phyloP scores from a whole-genome alignment of 1,284 basidiomycete genomes.

The Farysia itapuensis region DNA sequence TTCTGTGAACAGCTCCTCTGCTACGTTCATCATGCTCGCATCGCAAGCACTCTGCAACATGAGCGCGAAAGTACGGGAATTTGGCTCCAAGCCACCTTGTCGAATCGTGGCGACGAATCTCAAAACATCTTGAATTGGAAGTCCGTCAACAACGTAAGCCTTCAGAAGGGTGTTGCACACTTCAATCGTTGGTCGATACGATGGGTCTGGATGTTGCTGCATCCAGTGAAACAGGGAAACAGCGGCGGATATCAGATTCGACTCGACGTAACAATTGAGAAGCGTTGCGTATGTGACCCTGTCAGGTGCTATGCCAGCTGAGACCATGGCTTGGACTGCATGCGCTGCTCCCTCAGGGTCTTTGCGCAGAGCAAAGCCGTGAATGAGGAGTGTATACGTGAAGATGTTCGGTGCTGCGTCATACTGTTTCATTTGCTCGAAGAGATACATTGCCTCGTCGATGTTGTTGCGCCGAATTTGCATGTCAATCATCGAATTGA shows the following conservation, averaged over 20 bases:
- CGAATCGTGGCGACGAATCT: constrained; percentile 70
- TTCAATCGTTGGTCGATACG: constrained; percentile 35
- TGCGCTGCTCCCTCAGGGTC: constrained; percentile 72
- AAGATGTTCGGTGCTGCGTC: constrained; percentile 65
- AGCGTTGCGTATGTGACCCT: constrained; percentile 65
- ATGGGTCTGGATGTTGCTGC: constrained; percentile 10
- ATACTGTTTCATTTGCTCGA: constrained; percentile 69
- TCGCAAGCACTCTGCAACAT: constrained; percentile 84
- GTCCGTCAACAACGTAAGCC: constrained; percentile 77
- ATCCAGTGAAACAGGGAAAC: constrained; percentile 75
- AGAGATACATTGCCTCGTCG: constrained; percentile 65
- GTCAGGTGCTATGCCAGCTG: constrained; percentile 14
- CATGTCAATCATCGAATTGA: constrained; percentile 28
- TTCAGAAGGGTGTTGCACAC: constrained; percentile 72
- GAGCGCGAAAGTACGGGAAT: constrained; percentile 72
- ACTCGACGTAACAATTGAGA: constrained; percentile 81
- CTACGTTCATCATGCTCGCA: constrained; percentile 69
- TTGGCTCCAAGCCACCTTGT: constrained; percentile 65
- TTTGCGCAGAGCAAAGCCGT: constrained; percentile 69
- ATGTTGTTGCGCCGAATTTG: constrained; percentile 26
- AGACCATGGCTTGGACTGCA: constrained; percentile 68
- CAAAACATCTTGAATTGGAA: constrained; percentile 73
- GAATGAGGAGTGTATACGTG: constrained; percentile 69
- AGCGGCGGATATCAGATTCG: constrained; percentile 76
- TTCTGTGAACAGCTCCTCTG: constrained; percentile 68